Evolutionary conservation across 164 flowering plant species (phyloP).

Genomic region (Saururus chinensis): DNA sequence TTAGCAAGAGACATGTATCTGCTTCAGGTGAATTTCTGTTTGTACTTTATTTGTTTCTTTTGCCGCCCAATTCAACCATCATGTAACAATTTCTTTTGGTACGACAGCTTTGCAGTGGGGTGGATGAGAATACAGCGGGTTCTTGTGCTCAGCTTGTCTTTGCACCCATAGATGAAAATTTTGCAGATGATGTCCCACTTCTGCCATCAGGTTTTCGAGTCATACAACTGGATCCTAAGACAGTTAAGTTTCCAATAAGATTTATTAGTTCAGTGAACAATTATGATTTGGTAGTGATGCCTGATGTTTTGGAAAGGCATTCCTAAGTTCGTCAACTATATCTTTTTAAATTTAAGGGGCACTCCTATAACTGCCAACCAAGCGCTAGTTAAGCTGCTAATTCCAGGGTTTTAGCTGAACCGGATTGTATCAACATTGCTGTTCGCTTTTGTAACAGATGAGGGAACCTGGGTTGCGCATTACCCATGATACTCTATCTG

Average conservation of each 20-base stretch:
- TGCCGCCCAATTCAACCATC: not conserved
- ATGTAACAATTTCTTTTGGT: not conserved
- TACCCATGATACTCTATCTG: no score
- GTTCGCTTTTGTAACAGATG: no score
- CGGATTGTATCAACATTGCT: no score
- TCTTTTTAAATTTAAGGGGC: no score
- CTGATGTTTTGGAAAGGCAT: no score
- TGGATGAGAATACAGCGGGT: conserved; percentile 70
- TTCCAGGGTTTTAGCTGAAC: no score
- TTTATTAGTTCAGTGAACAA: not conserved
- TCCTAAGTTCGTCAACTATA: no score
- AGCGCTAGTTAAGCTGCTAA: no score
- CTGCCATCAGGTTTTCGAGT: conserved; percentile 85
- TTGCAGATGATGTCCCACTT: conserved; percentile 73
- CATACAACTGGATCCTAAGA: conserved; percentile 61
- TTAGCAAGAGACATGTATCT: conserved; percentile 57
- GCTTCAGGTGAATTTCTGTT: conserved; percentile 37
- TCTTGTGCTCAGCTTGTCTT: conserved; percentile 79
- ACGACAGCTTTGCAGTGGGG: conserved; percentile 72
- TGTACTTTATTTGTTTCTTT: not conserved
- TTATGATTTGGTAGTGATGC: not conserved
- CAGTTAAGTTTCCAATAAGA: conserved; percentile 28
- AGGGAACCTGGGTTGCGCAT: no score
- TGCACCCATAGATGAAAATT: conserved; percentile 80
- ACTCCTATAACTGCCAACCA: no score